Percentiles rank a stretch among this genome's conserved stretches.
These are phyloP conservation scores for Vanilla planifolia DNA, from an alignment of 106 monocot species.

Conservation along the genomic window DNA sequence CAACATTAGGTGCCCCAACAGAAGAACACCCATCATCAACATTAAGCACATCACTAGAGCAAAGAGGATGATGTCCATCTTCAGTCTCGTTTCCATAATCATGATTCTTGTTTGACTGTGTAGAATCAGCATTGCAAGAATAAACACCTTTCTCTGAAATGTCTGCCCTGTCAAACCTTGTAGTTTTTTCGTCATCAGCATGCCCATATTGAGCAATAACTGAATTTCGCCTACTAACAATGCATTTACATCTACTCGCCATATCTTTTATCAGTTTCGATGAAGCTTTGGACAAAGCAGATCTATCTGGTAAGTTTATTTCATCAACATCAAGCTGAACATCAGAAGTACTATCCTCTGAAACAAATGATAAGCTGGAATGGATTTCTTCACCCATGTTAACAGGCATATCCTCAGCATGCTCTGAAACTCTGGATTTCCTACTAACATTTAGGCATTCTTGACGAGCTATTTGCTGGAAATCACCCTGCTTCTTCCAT, in stretches of 20 bases:
- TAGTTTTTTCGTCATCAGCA: conserved; percentile 9
- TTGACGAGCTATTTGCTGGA: conserved; percentile 72
- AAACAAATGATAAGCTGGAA: conserved; percentile 9
- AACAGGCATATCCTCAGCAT: conserved; percentile 19
- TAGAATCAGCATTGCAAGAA: conserved; percentile 33
- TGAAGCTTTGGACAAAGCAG: conserved; percentile 14
- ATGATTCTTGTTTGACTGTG: conserved; percentile 14
- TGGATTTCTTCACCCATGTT: conserved; percentile 43
- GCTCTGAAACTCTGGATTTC: conserved; percentile 36
- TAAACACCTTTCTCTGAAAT: conserved; percentile 9
- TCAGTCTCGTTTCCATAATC: conserved; percentile 26
- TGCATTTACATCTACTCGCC: conserved; percentile 14
- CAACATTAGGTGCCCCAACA: conserved; percentile 25
- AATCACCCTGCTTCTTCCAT: conserved; percentile 47
- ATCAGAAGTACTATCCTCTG: conserved; percentile 12
- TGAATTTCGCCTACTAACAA: not conserved
- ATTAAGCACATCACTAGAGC: conserved; percentile 7
- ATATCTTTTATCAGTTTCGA: conserved; percentile 11
- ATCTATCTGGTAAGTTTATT: conserved; percentile 22
- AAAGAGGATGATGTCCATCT: conserved; percentile 6
- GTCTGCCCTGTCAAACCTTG: conserved; percentile 7
- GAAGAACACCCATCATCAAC: conserved; percentile 20
- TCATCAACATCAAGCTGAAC: conserved; percentile 20
- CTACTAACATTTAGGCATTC: conserved; percentile 73
- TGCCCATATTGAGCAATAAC: conserved; percentile 14